Percentiles rank a stretch among this genome's conserved stretches.
phyloP scores from a whole-genome alignment of 805 yeast genomes.

The Saccharomycopsis amapae region DNA sequence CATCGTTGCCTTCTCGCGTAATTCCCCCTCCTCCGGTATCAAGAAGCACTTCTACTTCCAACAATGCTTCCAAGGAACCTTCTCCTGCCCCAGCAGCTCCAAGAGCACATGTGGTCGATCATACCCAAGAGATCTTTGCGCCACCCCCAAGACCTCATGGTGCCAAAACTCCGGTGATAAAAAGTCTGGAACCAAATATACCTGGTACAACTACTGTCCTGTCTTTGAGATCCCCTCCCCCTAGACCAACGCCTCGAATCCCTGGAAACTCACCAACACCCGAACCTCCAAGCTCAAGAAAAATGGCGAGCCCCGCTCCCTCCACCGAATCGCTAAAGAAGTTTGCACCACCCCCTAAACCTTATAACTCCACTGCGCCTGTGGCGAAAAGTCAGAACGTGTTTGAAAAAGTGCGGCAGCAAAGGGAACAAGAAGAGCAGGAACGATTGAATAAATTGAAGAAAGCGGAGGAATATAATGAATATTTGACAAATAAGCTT shows the following conservation, averaged over 20 bases:
- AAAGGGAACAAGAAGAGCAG: constrained; percentile 1
- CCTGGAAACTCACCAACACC: background rate
- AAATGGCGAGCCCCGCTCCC: background rate
- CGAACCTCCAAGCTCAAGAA: background rate
- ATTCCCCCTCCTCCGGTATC: constrained; percentile 1
- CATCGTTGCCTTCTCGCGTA: background rate
- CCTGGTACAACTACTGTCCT: background rate
- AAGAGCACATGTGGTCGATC: background rate
- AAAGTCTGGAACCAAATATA: no score
- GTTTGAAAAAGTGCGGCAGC: background rate
- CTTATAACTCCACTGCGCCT: constrained; percentile 4
- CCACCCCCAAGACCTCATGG: constrained; percentile 22
- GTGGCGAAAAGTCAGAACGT: background rate
- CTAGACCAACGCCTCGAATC: constrained; percentile 2
- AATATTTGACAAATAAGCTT: no score
- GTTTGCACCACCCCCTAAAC: constrained; percentile 16
- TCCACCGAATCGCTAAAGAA: background rate
- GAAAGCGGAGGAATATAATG: background rate
- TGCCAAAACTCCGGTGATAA: background rate
- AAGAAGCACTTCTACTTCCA: background rate
- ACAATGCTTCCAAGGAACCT: background rate
- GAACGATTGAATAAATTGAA: background rate
- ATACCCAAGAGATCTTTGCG: constrained; percentile 7
- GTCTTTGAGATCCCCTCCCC: background rate
- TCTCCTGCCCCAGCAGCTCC: background rate